Evolutionary conservation across 441 rosid genomes (phyloP).

Genomic region (Raphanus hybrid): DNA sequence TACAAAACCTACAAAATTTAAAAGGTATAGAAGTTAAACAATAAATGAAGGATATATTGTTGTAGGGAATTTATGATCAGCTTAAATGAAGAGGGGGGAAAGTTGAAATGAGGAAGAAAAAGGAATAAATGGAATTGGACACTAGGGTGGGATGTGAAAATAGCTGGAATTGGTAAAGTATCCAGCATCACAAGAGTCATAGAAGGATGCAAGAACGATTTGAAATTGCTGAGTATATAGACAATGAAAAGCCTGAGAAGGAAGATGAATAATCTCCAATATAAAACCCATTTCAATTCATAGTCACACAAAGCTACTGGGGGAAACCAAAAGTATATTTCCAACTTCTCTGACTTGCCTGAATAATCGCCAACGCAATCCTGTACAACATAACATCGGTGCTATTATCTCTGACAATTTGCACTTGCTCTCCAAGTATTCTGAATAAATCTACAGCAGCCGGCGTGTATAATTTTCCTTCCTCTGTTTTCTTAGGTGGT

Average conservation of each 20-base stretch:
- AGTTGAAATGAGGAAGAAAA: not conserved
- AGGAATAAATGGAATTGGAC: conserved; percentile 1
- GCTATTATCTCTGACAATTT: conserved; percentile 98
- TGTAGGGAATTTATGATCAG: not conserved
- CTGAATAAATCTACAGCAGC: conserved; percentile 99
- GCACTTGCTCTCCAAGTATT: conserved; percentile 99
- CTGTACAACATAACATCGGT: conserved; percentile 97
- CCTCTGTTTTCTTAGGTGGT: conserved; percentile 98
- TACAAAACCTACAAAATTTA: not conserved
- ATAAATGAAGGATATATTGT: not conserved
- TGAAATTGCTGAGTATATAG: not conserved
- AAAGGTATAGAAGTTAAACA: conserved; percentile 8
- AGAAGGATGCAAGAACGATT: conserved; percentile 5
- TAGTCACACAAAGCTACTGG: conserved; percentile 16
- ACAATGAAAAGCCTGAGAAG: conserved; percentile 6
- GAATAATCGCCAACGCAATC: conserved; percentile 93
- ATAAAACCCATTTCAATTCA: conserved; percentile 18
- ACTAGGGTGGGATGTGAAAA: not conserved
- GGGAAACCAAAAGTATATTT: conserved; percentile 20
- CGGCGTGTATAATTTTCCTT: conserved; percentile 97
- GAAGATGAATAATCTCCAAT: conserved; percentile 1
- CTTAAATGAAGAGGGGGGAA: conserved; percentile 13
- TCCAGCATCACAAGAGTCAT: conserved; percentile 6
- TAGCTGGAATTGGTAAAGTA: conserved; percentile 8
- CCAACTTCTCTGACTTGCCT: conserved; percentile 61